Conservation (phyloP, 257 asterid genomes). For the Scutellaria minor region DNA sequence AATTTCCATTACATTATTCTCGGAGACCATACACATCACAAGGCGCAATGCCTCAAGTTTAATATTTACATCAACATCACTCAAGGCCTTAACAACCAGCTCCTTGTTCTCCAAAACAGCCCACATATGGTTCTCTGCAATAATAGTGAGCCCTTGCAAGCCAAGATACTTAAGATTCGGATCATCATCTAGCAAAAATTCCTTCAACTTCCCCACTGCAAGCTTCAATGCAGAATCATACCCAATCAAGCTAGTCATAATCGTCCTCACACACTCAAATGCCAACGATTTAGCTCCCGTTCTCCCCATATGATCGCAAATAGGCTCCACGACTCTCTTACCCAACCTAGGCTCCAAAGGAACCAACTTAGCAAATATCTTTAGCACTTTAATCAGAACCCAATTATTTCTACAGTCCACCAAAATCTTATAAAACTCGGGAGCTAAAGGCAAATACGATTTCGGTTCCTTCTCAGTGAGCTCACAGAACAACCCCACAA, state of each 20-base stretch:
- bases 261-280: constrained; percentile 83
- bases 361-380: constrained; percentile 79
- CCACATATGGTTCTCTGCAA: constrained; percentile 67
- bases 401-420: constrained; percentile 88
- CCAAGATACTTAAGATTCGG: constrained; percentile 90
- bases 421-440: constrained; percentile 80
- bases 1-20: constrained; percentile 82
- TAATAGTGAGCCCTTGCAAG: constrained; percentile 69
- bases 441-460: constrained; percentile 92
- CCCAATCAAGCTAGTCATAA: constrained; percentile 75
- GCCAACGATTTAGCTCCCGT: constrained; percentile 82
- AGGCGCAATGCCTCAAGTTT: constrained; percentile 85
- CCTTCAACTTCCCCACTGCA: constrained; percentile 75
- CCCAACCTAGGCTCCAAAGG: constrained; percentile 90
- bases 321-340: constrained; percentile 75
- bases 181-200: constrained; percentile 84
- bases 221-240: constrained; percentile 74
- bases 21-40: constrained; percentile 86
- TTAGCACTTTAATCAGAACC: constrained; percentile 87
- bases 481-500: constrained; percentile 89
- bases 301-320: constrained; percentile 82
- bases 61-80: constrained; percentile 77
- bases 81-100: constrained; percentile 84
- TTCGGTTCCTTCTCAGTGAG: constrained; percentile 71
- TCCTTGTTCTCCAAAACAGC: constrained; percentile 91